Base-by-base conservation (phyloP, 768 basidiomycete genomes). In the Rhizopogon vinicolor region DNA sequence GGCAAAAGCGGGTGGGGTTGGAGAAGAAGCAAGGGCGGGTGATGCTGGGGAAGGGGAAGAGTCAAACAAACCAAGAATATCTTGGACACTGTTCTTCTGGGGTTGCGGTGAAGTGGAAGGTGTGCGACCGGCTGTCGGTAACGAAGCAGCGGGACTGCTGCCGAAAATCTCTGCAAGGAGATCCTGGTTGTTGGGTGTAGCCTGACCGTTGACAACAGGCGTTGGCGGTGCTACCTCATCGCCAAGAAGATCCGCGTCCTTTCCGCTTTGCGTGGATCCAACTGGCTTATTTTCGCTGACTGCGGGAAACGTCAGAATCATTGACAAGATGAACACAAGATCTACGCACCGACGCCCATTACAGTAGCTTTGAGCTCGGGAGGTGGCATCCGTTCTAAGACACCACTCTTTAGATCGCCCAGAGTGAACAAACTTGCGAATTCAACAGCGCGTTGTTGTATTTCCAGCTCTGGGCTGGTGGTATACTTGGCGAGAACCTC, bases 341-440 rank as follows among this genome's bases (percentile, higher is more conserved):
- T 28, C 14, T 13, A 74, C 83, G 60, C 61, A 95, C 93, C 91
- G 57, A 89, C 81, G 44, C 93, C 97, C 80, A 96, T 89, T 2
- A 98, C 91, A 2, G 96, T 98, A n/a, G 90, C 88, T 74, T 95
- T 97, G 60, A 98, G 74, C 69, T 99, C 97, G 2, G 97, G 97
- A 5, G 93, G 90, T n/a, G 97, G 97, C 97, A 99, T 99, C 53
- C 93, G 83, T 74, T 99, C 97, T 57, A 98, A 70, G 1, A 99
- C 93, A 39, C 96, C 97, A 7, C 80, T 78, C 56, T 83, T 78
- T 19, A 90, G 73, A n/a, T 89, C 85, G 5, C 86, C 87, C 7
- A 92, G 72, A 29, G 79, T 83, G 67, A 92, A 93, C 61, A 99
- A 68, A 62, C 83, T 89, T 1, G 89, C 91, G 69, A 94, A 98